Conservation (phyloP, 495 filamentous ascomycete genomes). For the Amniculicola lignicola region DNA sequence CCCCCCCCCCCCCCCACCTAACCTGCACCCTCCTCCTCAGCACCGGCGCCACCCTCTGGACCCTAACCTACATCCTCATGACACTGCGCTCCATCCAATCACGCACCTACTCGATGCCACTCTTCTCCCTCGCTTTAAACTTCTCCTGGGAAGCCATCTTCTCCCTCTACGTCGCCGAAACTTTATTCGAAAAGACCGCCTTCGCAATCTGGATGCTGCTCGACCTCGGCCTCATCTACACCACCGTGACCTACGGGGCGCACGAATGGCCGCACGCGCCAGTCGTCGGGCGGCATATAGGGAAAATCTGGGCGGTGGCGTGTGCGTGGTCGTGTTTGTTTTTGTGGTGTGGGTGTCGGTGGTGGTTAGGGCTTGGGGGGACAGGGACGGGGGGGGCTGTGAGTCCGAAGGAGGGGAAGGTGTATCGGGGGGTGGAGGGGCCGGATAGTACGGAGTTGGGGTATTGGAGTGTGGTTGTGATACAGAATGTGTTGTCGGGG, state of each 20-base stretch:
- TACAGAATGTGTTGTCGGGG: conserved; percentile 37
- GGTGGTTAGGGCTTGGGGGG: conserved; percentile 41
- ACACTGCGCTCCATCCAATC: conserved; percentile 40
- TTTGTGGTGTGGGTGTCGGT: conserved; percentile 41
- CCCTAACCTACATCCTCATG: conserved; percentile 46
- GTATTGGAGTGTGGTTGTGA: conserved; percentile 42
- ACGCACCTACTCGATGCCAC: conserved; percentile 49
- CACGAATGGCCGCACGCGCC: conserved; percentile 42
- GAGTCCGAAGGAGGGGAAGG: conserved; percentile 40
- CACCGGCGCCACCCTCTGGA: conserved; percentile 44
- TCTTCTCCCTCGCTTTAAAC: conserved; percentile 46
- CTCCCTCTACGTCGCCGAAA: conserved; percentile 44
- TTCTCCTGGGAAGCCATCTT: conserved; percentile 48
- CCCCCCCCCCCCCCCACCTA: conserved; percentile 40
- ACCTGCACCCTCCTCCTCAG: conserved; percentile 42
- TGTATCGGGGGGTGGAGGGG: conserved; percentile 39
- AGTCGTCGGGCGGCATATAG: conserved; percentile 41
- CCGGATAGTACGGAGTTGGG: conserved; percentile 47
- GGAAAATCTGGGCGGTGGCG: conserved; percentile 35
- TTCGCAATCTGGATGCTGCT: conserved; percentile 46
- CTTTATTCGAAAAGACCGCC: conserved; percentile 41
- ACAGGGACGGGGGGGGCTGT: conserved; percentile 36
- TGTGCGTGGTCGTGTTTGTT: conserved; percentile 34
- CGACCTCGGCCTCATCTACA: conserved; percentile 46
- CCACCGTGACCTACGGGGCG: conserved; percentile 39